phyloP scores from a whole-genome alignment of 78 protist genomes.

The Cavenderia fasciculata region DNA sequence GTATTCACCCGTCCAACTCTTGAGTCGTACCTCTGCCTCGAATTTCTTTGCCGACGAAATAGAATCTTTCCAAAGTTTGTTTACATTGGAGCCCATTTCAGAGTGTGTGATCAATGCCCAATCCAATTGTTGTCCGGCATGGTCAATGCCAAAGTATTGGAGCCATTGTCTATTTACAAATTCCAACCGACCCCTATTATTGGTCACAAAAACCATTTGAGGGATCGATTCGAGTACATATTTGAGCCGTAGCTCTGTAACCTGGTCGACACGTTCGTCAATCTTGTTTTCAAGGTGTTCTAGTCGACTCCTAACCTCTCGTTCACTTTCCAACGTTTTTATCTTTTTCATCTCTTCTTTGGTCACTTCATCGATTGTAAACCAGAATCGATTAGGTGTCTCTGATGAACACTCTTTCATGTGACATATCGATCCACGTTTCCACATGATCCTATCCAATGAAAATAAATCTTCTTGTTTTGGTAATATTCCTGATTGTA shows the following conservation, averaged over 20 bases:
- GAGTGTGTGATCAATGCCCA: constrained; percentile 1
- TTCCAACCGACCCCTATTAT: constrained; percentile 23
- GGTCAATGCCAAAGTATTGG: constrained; percentile 36
- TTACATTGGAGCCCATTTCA: not conserved
- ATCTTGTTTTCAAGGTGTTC: constrained; percentile 20
- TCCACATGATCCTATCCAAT: constrained; percentile 28
- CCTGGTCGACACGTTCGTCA: constrained; percentile 35
- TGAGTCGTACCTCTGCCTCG: constrained; percentile 20
- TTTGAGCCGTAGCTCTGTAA: constrained; percentile 15
- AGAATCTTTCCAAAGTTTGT: constrained; percentile 7
- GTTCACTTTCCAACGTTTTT: not conserved
- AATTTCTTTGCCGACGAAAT: constrained; percentile 5
- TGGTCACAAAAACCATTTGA: constrained; percentile 51
- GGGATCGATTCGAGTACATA: constrained; percentile 53
- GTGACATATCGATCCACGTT: not conserved
- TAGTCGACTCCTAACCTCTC: constrained; percentile 7
- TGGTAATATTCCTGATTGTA: not conserved
- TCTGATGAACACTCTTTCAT: not conserved
- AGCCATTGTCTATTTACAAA: constrained; percentile 53
- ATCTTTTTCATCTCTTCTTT: constrained; percentile 25
- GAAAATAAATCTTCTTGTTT: constrained; percentile 29
- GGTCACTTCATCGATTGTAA: constrained; percentile 27
- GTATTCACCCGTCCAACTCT: constrained; percentile 12
- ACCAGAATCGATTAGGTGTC: constrained; percentile 1
- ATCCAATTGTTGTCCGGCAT: constrained; percentile 9